A percentile compares a stretch with the other conserved stretches of the same genome.
Conservation (phyloP, 352 stramenopile genomes). For the Pythium diclinum region DNA sequence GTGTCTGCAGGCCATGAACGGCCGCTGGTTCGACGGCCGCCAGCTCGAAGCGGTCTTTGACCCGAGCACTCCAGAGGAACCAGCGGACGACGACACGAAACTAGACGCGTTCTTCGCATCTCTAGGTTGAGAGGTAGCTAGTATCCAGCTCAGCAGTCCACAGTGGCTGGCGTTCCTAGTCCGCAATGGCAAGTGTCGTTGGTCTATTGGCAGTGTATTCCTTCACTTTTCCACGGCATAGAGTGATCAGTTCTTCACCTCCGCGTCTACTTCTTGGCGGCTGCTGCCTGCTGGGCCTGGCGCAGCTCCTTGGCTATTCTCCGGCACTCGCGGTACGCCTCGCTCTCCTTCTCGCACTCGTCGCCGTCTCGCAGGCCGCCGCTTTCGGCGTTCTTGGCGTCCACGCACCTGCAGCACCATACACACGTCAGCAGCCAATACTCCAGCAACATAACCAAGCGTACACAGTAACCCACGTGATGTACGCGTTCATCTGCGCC, state of each 20-base stretch:
- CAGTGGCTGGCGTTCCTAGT: too few species aligned
- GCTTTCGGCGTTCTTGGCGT: constrained; percentile 36
- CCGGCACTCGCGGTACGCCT: constrained; percentile 38
- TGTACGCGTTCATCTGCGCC: constrained; percentile 61
- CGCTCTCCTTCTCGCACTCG: constrained; percentile 42
- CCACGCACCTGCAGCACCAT: constrained; percentile 28
- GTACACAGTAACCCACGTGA: constrained; percentile 52
- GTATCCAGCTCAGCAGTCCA: too few species aligned
- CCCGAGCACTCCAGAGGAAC: constrained; percentile 47
- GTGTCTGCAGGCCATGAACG: constrained; percentile 75
- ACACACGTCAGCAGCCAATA: not conserved
- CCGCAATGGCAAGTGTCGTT: too few species aligned
- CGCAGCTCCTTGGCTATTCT: constrained; percentile 33
- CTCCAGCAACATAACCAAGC: not conserved
- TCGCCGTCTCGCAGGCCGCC: constrained; percentile 37
- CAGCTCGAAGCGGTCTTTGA: constrained; percentile 67
- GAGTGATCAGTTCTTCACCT: not conserved
- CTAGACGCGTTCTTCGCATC: constrained; percentile 79
- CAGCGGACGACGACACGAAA: constrained; percentile 63
- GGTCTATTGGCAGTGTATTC: not conserved
- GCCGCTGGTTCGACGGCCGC: constrained; percentile 73
- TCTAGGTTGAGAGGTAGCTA: constrained; percentile 22
- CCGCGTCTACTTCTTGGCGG: constrained; percentile 13
- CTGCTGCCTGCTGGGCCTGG: constrained; percentile 13
- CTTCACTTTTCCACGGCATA: not conserved